A percentile compares a stretch with the other conserved stretches of the same genome.
Evolutionary conservation across 305 asterid genomes (phyloP).

Genomic region (Fraxinus latifolia): DNA sequence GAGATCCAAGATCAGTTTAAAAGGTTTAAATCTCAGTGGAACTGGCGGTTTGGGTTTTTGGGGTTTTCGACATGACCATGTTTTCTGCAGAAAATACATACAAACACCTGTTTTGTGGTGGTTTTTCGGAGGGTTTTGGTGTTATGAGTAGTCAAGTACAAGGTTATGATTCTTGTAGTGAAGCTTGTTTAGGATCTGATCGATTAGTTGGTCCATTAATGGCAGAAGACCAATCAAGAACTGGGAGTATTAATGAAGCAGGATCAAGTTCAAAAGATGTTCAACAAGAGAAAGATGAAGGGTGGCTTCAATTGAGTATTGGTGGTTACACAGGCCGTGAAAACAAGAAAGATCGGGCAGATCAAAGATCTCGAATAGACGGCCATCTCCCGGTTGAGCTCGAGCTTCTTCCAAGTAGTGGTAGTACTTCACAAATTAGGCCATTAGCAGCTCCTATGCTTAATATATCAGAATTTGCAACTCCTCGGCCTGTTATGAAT

Average conservation of each 20-base stretch:
- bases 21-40: not conserved
- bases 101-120: constrained; percentile 24
- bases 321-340: constrained; percentile 35
- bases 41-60: constrained; percentile 24
- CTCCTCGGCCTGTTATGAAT: constrained; percentile 32
- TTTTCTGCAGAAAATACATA: constrained; percentile 33
- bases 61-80: constrained; percentile 56
- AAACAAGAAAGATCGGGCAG: not conserved
- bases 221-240: constrained; percentile 47
- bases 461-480: constrained; percentile 27
- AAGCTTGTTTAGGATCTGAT: constrained; percentile 43
- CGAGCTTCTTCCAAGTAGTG: constrained; percentile 46
- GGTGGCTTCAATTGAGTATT: constrained; percentile 76
- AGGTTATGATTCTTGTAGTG: constrained; percentile 26
- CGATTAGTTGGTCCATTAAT: constrained; percentile 21
- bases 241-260: constrained; percentile 31
- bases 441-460: constrained; percentile 18
- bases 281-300: constrained; percentile 22
- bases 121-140: constrained; percentile 26
- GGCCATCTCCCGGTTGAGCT: constrained; percentile 49
- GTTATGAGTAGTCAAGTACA: constrained; percentile 29
- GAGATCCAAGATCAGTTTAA: constrained; percentile 10
- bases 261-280: constrained; percentile 42
- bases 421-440: constrained; percentile 6
- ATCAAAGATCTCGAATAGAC: constrained; percentile 8